Evolutionary conservation across 140 eudicot genomes (phyloP).

Genomic region (Cichorium intybus): DNA sequence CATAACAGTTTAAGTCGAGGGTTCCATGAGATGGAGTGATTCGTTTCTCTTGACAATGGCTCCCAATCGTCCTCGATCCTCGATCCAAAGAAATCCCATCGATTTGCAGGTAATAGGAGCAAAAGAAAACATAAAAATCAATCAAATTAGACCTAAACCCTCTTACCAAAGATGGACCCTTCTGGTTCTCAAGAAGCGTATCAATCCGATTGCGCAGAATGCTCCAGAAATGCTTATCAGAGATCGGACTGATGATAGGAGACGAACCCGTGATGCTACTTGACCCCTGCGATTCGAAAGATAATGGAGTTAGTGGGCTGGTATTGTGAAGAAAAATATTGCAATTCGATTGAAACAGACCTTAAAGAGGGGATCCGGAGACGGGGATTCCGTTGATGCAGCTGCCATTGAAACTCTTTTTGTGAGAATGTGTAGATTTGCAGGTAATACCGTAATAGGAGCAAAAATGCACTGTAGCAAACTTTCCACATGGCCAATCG

Average conservation of each 20-base stretch:
- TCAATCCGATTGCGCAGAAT: conserved; percentile 63
- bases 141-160: background rate
- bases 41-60: too few relatives aligned
- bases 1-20: too few relatives aligned
- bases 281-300: conserved; percentile 34
- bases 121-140: background rate
- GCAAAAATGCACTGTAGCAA: too few relatives aligned
- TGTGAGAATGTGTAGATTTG: conserved; percentile 3
- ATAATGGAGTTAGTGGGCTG: background rate
- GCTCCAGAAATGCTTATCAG: conserved; percentile 82
- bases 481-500: too few relatives aligned
- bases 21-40: too few relatives aligned
- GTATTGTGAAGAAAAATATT: background rate
- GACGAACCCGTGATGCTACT: conserved; percentile 26
- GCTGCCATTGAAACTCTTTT: conserved; percentile 55
- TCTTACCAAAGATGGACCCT: conserved; percentile 33
- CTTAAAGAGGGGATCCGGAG: conserved; percentile 49
- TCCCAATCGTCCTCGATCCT: too few relatives aligned
- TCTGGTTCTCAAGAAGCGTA: conserved; percentile 53
- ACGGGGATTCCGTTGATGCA: conserved; percentile 48
- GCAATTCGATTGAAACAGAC: conserved; percentile 12
- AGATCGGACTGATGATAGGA: conserved; percentile 54
- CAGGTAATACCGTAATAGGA: too few relatives aligned
- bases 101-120: too few relatives aligned
- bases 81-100: too few relatives aligned